A percentile compares a stretch with the other conserved stretches of the same genome.
Conservation (phyloP, 257 asterid species). For the Anisodus acutangulus region DNA sequence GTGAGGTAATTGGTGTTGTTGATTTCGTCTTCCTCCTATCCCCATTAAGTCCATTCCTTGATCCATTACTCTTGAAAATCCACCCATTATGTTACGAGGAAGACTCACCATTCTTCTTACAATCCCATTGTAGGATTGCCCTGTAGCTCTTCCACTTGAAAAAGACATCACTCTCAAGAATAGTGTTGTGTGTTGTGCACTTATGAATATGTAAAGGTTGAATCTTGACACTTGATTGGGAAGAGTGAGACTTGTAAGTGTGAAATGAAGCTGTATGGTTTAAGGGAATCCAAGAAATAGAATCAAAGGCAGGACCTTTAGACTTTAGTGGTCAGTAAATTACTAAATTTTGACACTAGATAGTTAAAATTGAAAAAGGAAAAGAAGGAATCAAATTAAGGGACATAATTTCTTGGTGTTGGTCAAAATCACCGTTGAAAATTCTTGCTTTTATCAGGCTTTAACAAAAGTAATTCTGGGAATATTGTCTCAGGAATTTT, state of each 20-base stretch:
- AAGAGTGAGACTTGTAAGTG: neutral
- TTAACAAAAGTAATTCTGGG: constrained; percentile 16
- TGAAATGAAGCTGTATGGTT: neutral
- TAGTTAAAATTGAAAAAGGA: neutral
- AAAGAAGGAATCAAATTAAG: neutral
- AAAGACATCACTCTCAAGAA: constrained; percentile 31
- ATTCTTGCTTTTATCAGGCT: constrained; percentile 24
- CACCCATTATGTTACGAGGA: constrained; percentile 65
- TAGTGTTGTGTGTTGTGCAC: neutral
- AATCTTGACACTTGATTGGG: constrained; percentile 7
- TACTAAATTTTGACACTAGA: neutral
- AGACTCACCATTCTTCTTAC: constrained; percentile 65
- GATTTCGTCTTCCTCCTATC: constrained; percentile 46
- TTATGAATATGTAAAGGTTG: neutral
- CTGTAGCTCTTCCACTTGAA: constrained; percentile 52
- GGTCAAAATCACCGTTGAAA: constrained; percentile 22
- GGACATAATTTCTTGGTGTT: constrained; percentile 6
- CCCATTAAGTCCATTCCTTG: constrained; percentile 64
- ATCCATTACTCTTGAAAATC: constrained; percentile 63
- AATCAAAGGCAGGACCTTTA: neutral
- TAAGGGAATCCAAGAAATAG: constrained; percentile 28
- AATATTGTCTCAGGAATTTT: neutral
- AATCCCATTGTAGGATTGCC: constrained; percentile 43
- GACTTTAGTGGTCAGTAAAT: neutral
- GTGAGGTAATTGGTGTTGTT: constrained; percentile 36